Base-by-base conservation (phyloP, 2,329 filamentous ascomycete genomes). In the Fusarium sp. region DNA sequence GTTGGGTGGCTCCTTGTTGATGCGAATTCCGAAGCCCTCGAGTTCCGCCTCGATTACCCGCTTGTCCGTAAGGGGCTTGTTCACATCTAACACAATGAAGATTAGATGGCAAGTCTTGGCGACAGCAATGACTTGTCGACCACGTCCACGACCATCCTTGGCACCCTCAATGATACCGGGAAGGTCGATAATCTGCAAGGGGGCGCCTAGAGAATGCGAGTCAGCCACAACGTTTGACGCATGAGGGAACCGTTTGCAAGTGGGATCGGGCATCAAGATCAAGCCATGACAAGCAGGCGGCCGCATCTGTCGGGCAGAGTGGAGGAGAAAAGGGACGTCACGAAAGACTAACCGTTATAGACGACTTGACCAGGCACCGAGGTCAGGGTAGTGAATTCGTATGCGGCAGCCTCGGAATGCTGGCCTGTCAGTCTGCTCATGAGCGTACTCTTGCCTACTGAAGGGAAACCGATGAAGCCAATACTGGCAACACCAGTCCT, bases 51-150 rank as follows among this genome's bases (percentile, higher is more conserved):
- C 96, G 77, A 99, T 99, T 69, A 99, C 87, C 65, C 93, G 89
- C 85, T 99, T 99, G 82, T 99, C 96, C 18, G 95, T 97, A 74
- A 99, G 84, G 25, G 96, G 96, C 83, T 99, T 99, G 84, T 98
- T 98, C 77, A 99, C 96, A 78, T 99, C 96, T 58, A 99, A 86
- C 49, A 99, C 93, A 78, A 99, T 99, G 82, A 98, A 98, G 76
- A 99, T 99, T 75, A 99, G 83, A 86, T 99, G 93, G 83, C 96
- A 99, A 19, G 96, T 98, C 85, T 99, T 99, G 64, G 96, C 95
- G 50, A 99, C 96, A 11, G 96, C 96, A 84, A 99, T 99, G 77
- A 99, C 96, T 84, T 99, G 96, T 75, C 95, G 90, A 86, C 96
- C 96, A 86, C 96, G 90, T 84, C 96, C 96, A 79, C 97, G 97